Base-by-base conservation (phyloP, 2,329 filamentous ascomycete species). In the Ophidiomyces ophidiicola region DNA sequence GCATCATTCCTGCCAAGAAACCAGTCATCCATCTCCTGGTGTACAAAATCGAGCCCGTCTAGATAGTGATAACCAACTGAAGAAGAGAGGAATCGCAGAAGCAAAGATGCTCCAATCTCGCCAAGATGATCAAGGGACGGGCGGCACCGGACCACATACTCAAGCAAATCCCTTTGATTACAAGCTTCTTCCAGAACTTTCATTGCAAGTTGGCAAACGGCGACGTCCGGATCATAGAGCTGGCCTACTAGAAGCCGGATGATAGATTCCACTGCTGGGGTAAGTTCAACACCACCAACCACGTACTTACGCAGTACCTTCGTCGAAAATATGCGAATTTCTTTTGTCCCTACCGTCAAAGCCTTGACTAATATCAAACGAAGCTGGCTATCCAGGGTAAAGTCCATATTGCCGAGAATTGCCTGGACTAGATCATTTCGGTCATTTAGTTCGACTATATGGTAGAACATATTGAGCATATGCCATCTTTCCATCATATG, bases 391-490 rank as follows among this genome's bases (percentile, higher is more conserved):
- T 81, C 78, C 17, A 92, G 67, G 14, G 78, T 82, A 56, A 94
- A 98, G 61, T 98, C 88, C 61, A 98, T 87, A 53, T 87, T 90
- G 34, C 82, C 80, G 6, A 98, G 70, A 21, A 98, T 71, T 6
- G 88, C 71, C 55, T 87, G 85, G 56, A 96, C 85, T 43, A 98
- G 68, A 57, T 98, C 90, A 32, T 88, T 85, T 2, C 90, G 80
- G 58, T 90, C 82, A 51, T 82, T 85, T 31, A 94, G 69, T 54
- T 96, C 88, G 42, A 94, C 74, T 45, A 98, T 94, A 60, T 96
- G 90, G 57, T 98, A 98, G 70, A 96, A 92, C 85, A 98, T 98
- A 60, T 96, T 96, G 63, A 94, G 87, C 71, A 98, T 92, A 51
- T 86, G 84, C 88, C 90, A 96, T 51, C 85, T 72, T 57, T 96